Percentiles rank a stretch among this genome's conserved stretches.
phyloP scores from a whole-genome alignment of 192 early-diverging fungal genomes.

The Rhizoclosmatium globosum region DNA sequence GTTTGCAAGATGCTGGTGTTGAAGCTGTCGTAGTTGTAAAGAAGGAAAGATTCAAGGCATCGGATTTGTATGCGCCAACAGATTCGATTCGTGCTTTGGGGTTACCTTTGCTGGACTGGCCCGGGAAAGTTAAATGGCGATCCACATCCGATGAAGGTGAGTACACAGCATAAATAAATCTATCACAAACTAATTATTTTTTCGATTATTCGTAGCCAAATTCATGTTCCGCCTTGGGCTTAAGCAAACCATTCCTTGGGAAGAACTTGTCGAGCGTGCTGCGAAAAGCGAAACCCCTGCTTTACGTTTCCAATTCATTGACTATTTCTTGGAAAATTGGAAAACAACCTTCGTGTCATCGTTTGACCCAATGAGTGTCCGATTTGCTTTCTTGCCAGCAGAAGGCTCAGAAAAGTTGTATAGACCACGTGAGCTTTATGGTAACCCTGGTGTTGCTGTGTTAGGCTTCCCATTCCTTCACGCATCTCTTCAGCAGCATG shows the following conservation, averaged over 20 bases:
- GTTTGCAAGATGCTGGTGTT: conserved; percentile 22
- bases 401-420: conserved; percentile 47
- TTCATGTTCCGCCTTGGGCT: conserved; percentile 52
- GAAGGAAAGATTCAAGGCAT: conserved; percentile 61
- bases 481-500: conserved; percentile 54
- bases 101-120: conserved; percentile 77
- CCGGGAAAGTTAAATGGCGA: conserved; percentile 56
- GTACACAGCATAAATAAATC: conserved; percentile 1
- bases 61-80: conserved; percentile 72
- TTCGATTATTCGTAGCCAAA: conserved; percentile 38
- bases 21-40: conserved; percentile 4
- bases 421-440: conserved; percentile 71
- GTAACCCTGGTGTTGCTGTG: conserved; percentile 62
- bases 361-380: conserved; percentile 60
- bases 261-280: conserved; percentile 38
- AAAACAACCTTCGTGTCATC: conserved; percentile 58
- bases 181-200: background rate
- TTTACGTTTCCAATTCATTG: conserved; percentile 59
- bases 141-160: conserved; percentile 49
- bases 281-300: conserved; percentile 25
- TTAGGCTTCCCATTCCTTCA: conserved; percentile 75
- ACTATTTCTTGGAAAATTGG: conserved; percentile 77
- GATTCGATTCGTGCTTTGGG: conserved; percentile 65
- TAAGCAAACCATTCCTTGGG: conserved; percentile 42
- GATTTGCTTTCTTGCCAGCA: conserved; percentile 70